Evolutionary conservation across 768 basidiomycete genomes (phyloP), one percentile per base, ranked within the genome.

Genomic region (Termitomyces sp.): DNA sequence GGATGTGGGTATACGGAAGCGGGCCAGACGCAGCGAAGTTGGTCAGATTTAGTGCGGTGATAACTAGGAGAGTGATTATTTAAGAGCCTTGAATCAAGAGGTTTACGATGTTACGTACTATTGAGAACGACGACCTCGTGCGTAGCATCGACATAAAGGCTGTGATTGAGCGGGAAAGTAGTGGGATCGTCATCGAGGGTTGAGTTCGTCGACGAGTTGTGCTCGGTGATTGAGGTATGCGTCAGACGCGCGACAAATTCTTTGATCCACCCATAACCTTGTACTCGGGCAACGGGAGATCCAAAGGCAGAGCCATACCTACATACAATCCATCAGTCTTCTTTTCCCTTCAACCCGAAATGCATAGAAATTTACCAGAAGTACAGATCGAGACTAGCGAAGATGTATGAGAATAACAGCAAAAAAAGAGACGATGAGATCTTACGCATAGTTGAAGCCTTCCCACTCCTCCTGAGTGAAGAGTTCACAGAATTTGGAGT

Each of bases 401-500:
- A 33, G 37, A 42, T 14, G 6, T n/a, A 14, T 51, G 18, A 51
- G 39, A 26, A 45, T 12, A 14, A 5, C 18, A 40, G 27, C 27
- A 14, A 44, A 46, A 22, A 46, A 16, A 55, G 24, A 32, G 51
- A 49, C 53, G 30, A 22, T 14, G 42, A 18, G 8, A 26, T 74
- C 88, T 56, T 30, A 55, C 54, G 88, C 80, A 61, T 97, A 96
- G 69, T 92, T 83, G 69, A 94, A 96, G 0, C 93, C 93, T 68
- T 91, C 87, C 95, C 94, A 98, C 71, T 97, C 95, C 44, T 91
- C 86, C 65, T 88, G 81, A 0, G 92, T 93, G 72, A 98, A 98
- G 3, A 97, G 76, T 55, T 87, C 85, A 62, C 94, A 98, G 74
- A 95, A 98, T 62, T 86, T 88, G 16, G 92, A 94, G 68, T 93